Evolutionary conservation across 169 alveolate species (phyloP), one percentile per base, ranked within the genome.

Genomic region (Miamiensis avidus): DNA sequence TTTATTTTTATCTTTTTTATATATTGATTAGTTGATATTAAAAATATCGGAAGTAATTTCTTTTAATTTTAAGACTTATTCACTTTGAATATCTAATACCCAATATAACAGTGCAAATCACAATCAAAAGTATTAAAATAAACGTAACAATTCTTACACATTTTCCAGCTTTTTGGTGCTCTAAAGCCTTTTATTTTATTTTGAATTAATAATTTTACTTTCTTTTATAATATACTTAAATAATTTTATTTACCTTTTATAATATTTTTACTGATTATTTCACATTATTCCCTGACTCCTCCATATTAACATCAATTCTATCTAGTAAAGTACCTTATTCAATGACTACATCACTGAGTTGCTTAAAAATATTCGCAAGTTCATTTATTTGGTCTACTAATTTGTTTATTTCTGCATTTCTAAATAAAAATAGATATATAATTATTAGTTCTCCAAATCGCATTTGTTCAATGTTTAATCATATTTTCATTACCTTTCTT

Each of bases 261-360:
- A 93, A 84, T 72, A 91, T 86, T 79, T 85, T 26, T 49, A 86
- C 87, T 28, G 93, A 92, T 78, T 91, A 86, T 32, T 84, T 33
- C 28, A 91, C 89, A 85, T 93, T 64, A 28, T 81, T 74, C 29
- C 83, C 49, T 28, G 93, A 85, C 34, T 31, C 79, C 65, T 91
- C 90, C 29, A 93, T 85, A 86, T 91, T 93, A 78, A 91, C 85
- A 85, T 93, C 95, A 0, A 93, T 93, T 91, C 96, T 89, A 86
- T 93, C 96, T 75, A 93, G 85, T 30, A 93, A 88, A 11, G 95
- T 93, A 29, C 95, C 96, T 88, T 93, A 90, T 32, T 89, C 93
- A 73, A 91, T 81, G 1, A 93, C 95, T 73, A 93, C 82, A 75
- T 81, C 78, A 78, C 83, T 78, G 33, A 90, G 84, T 83, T 89